phyloP scores from a whole-genome alignment of 164 flowering plant species.

The Berberis thunbergii region DNA sequence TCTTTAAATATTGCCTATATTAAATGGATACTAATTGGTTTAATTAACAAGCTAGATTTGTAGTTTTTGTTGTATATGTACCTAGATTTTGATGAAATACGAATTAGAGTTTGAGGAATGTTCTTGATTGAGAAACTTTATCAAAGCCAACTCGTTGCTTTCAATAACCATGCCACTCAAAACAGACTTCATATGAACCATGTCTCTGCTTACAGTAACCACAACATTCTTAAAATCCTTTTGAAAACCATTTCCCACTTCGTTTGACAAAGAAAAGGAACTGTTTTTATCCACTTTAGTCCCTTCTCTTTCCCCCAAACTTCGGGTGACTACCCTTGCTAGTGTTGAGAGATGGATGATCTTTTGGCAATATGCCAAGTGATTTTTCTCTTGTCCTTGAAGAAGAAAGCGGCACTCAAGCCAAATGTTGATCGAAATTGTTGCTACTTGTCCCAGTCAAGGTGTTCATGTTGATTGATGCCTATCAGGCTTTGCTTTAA shows the following conservation, averaged over 20 bases:
- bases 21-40: too few relatives aligned
- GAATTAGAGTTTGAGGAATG: too few relatives aligned
- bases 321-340: background rate
- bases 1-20: too few relatives aligned
- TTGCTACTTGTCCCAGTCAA: slow-evolving; percentile 4
- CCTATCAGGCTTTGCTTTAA: slow-evolving; percentile 25
- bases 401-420: slow-evolving; percentile 9
- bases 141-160: too few relatives aligned
- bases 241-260: background rate
- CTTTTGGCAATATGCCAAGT: slow-evolving; percentile 9
- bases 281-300: background rate
- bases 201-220: background rate
- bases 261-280: background rate
- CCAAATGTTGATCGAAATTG: slow-evolving; percentile 14
- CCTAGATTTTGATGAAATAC: too few relatives aligned
- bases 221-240: background rate
- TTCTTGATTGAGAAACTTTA: too few relatives aligned
- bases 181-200: background rate
- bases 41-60: too few relatives aligned
- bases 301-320: background rate
- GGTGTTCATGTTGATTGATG: slow-evolving; percentile 20
- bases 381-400: slow-evolving; percentile 3
- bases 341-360: slow-evolving; percentile 7
- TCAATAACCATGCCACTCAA: too few relatives aligned
- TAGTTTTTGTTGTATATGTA: too few relatives aligned